These are phyloP conservation scores for Colletotrichum acutatum DNA, from an alignment of 2,329 filamentous ascomycete genomes.

Conservation along the genomic window DNA sequence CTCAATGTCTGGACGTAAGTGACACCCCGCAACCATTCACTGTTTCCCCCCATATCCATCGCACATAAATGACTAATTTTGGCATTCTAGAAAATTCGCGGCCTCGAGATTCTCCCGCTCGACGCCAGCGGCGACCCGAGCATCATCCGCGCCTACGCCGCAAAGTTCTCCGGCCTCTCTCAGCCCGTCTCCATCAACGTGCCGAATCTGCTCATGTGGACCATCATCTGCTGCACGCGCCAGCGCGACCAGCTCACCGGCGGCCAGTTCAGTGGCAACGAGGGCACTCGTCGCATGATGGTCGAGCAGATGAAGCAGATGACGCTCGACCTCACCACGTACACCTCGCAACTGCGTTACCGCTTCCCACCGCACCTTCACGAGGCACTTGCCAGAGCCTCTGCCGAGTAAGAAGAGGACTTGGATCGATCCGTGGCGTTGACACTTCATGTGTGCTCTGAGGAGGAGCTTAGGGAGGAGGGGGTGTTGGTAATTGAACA, in stretches of 20 bases:
- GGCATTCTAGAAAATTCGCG: slow-evolving; percentile 71
- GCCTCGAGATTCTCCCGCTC: slow-evolving; percentile 83
- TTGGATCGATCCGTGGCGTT: neutral
- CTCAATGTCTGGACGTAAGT: slow-evolving; percentile 69
- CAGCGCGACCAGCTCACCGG: slow-evolving; percentile 78
- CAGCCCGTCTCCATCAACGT: slow-evolving; percentile 88
- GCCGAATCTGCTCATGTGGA: slow-evolving; percentile 93
- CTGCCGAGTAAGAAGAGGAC: slow-evolving; percentile 67
- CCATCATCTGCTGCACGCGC: slow-evolving; percentile 84
- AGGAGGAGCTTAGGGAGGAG: neutral
- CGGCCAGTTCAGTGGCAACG: slow-evolving; percentile 80
- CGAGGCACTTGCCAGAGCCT: slow-evolving; percentile 86
- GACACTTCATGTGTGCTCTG: neutral
- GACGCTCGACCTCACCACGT: slow-evolving; percentile 91
- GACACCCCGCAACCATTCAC: slow-evolving; percentile 4
- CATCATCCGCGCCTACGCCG: slow-evolving; percentile 81
- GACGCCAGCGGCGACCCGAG: slow-evolving; percentile 79
- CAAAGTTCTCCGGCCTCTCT: slow-evolving; percentile 82
- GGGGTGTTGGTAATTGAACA: neutral
- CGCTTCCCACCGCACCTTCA: slow-evolving; percentile 88
- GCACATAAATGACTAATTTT: neutral
- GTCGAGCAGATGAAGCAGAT: slow-evolving; percentile 80
- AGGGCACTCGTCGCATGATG: slow-evolving; percentile 70
- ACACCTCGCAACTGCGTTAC: slow-evolving; percentile 92
- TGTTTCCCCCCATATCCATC: neutral